Percentiles rank a stretch among this genome's conserved stretches.
Conservation (phyloP, 345 rosid species). For the Eucalyptus polybractea region DNA sequence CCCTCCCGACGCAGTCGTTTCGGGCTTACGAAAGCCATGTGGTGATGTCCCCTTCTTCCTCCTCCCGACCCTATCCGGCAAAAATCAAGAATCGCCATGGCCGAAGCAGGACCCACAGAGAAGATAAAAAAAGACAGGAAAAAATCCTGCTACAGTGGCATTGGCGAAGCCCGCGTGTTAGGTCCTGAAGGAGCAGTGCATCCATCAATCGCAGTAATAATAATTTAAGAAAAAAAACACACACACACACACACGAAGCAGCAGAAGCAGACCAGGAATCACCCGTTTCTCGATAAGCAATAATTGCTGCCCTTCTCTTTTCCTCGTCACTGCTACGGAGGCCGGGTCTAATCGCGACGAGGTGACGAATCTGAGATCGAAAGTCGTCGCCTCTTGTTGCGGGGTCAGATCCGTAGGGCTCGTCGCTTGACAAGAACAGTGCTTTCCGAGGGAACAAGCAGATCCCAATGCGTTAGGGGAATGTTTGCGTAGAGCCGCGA, state of each 20-base stretch:
- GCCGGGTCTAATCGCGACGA: conserved; percentile 10
- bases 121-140: neutral
- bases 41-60: neutral
- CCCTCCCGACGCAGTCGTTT: neutral
- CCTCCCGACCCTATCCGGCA: neutral
- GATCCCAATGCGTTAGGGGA: neutral
- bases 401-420: neutral
- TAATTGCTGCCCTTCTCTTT: neutral
- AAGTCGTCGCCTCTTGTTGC: neutral
- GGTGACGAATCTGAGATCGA: conserved; percentile 15
- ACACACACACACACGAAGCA: too few relatives aligned
- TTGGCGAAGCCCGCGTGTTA: neutral
- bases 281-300: neutral
- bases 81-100: neutral
- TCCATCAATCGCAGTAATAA: neutral
- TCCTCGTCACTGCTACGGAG: neutral
- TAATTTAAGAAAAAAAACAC: neutral
- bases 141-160: neutral
- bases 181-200: neutral
- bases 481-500: neutral
- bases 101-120: neutral
- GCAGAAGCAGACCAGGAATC: neutral
- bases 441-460: neutral
- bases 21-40: neutral
- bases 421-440: neutral